Base-by-base conservation (phyloP, 495 filamentous ascomycete genomes). In the Podospora fimiseda region DNA sequence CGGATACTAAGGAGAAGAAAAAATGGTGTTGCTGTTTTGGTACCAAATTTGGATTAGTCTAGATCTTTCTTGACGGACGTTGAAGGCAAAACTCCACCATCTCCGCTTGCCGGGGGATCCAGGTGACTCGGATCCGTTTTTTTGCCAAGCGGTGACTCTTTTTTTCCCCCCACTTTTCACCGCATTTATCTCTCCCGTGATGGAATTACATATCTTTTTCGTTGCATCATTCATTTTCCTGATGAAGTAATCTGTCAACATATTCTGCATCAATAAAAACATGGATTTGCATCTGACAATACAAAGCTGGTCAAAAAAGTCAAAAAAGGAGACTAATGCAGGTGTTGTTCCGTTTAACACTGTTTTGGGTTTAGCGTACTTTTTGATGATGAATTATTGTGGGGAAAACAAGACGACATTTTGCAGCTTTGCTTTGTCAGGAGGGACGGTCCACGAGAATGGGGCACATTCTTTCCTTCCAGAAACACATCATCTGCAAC, bases 11-110 rank as follows among this genome's bases (percentile, higher is more conserved):
- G 27, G 11, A 33, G 11, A 33, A 2, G 8, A 20, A n/a, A 14
- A 2, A 11, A 11, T 45, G 43, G 9, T 2, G 19, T 22, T 45
- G 43, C 11, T 24, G 13, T 23, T 55, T 55, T 55, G 40, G 47
- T 55, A 20, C 47, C 52, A 27, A 1, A 33, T 45, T 27, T 18
- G 13, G 46, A 46, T 40, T 54, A 54, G 51, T 45, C 23, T 37
- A n/a, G n/a, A n/a, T n/a, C n/a, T n/a, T n/a, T n/a, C n/a, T n/a
- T n/a, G n/a, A n/a, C n/a, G n/a, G n/a, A n/a, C n/a, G n/a, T n/a
- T n/a, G n/a, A n/a, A n/a, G n/a, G n/a, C n/a, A n/a, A n/a, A n/a
- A n/a, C n/a, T n/a, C n/a, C n/a, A n/a, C n/a, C n/a, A n/a, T n/a
- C n/a, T n/a, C n/a, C n/a, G n/a, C n/a, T n/a, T n/a, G n/a, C n/a